These are phyloP conservation scores for Paracoccidioides brasiliensis DNA, from an alignment of 2,329 filamentous ascomycete species.

Conservation along the genomic window DNA sequence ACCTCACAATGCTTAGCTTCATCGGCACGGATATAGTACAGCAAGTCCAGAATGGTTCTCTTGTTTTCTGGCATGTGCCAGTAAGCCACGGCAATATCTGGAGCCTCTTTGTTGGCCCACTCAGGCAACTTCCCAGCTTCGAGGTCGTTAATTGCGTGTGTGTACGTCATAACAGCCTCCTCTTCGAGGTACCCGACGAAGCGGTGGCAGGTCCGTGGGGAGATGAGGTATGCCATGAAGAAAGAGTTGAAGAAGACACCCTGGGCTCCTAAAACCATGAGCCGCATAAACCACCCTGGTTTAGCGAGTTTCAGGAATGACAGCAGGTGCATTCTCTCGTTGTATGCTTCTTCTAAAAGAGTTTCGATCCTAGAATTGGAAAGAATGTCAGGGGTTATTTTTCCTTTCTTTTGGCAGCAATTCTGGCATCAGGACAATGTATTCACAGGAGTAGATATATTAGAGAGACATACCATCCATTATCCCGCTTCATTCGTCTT, in stretches of 20 bases:
- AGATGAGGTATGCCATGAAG: constrained; percentile 78
- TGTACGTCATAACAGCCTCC: constrained; percentile 93
- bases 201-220: constrained; percentile 76
- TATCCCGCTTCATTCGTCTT: constrained; percentile 30
- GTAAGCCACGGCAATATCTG: constrained; percentile 80
- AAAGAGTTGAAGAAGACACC: constrained; percentile 94
- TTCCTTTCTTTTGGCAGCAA: no score
- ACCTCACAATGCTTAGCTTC: constrained; percentile 86
- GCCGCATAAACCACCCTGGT: constrained; percentile 77
- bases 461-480: constrained; percentile 53
- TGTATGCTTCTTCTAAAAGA: constrained; percentile 77
- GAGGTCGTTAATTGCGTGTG: constrained; percentile 72
- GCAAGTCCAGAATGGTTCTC: constrained; percentile 69
- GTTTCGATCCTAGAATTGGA: constrained; percentile 61
- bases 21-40: constrained; percentile 81
- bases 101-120: constrained; percentile 67
- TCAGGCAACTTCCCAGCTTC: constrained; percentile 70
- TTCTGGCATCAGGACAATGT: neutral
- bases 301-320: constrained; percentile 88
- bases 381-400: neutral
- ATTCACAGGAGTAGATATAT: neutral
- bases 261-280: constrained; percentile 83
- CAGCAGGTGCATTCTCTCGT: constrained; percentile 85
- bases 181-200: constrained; percentile 97
- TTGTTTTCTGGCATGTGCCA: constrained; percentile 86